These are phyloP conservation scores for Sphaerostilbella broomeana DNA, from an alignment of 2,329 filamentous ascomycete genomes.

Conservation along the genomic window DNA sequence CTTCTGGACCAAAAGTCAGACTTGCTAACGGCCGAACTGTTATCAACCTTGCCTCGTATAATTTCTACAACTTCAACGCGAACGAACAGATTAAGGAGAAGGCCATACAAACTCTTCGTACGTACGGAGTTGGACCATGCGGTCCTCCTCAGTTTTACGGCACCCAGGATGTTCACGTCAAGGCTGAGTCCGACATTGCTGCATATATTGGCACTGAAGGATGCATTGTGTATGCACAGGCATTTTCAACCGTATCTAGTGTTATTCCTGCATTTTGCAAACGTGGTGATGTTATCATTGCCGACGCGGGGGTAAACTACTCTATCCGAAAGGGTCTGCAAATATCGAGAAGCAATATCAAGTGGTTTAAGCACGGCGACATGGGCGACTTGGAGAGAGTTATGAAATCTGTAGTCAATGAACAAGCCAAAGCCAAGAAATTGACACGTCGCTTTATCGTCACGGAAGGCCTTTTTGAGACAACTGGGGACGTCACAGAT, in stretches of 20 bases:
- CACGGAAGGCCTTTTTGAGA: constrained; percentile 91
- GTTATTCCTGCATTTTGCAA: constrained; percentile 97
- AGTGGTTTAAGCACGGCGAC: constrained; percentile 94
- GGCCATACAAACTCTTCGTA: constrained; percentile 86
- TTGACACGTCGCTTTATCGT: constrained; percentile 92
- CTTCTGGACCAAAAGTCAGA: constrained; percentile 85
- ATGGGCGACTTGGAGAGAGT: constrained; percentile 88
- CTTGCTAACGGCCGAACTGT: constrained; percentile 84
- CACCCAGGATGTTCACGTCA: constrained; percentile 96
- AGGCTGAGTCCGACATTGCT: constrained; percentile 92
- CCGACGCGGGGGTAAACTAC: constrained; percentile 88
- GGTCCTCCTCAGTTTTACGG: constrained; percentile 97
- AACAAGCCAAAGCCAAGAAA: constrained; percentile 77
- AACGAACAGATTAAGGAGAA: constrained; percentile 93
- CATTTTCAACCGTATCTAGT: constrained; percentile 93
- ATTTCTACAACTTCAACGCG: constrained; percentile 94
- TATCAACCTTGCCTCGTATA: constrained; percentile 88
- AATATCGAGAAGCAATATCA: constrained; percentile 81
- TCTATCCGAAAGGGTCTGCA: constrained; percentile 91
- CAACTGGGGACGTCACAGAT: constrained; percentile 75
- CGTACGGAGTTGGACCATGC: constrained; percentile 93
- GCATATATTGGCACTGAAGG: constrained; percentile 79
- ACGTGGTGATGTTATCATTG: constrained; percentile 93
- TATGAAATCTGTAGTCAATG: constrained; percentile 76
- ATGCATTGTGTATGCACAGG: constrained; percentile 92